These are phyloP conservation scores for Thoreauomyces humboldtii DNA, from an alignment of 192 early-diverging fungal genomes.

Conservation along the genomic window DNA sequence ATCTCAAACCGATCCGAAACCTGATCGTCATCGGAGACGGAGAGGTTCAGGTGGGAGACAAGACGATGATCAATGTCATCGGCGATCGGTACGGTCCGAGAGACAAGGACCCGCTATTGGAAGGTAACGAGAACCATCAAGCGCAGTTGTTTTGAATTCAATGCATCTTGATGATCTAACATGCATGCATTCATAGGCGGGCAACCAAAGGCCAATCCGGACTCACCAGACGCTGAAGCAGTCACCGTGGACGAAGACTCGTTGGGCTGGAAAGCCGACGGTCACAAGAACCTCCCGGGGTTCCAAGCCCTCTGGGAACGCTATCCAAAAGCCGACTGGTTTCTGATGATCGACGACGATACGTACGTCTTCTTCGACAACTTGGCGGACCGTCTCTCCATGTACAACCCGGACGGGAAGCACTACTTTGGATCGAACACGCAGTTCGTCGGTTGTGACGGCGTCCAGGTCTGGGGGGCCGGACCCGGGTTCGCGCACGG, in stretches of 20 bases:
- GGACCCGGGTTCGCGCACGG: constrained; percentile 59
- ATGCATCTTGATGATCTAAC: too few relatives aligned
- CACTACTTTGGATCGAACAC: constrained; percentile 47
- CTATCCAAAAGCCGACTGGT: constrained; percentile 61
- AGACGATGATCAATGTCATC: constrained; percentile 47
- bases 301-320: constrained; percentile 41
- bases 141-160: too few relatives aligned
- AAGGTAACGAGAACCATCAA: too few relatives aligned
- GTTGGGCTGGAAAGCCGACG: constrained; percentile 51
- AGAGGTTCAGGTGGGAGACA: constrained; percentile 41
- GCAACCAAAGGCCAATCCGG: neutral
- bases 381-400: constrained; percentile 30
- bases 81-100: too few relatives aligned
- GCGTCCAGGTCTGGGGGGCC: constrained; percentile 39
- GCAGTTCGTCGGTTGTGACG: constrained; percentile 51
- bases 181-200: too few relatives aligned
- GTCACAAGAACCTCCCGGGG: constrained; percentile 58
- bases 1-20: constrained; percentile 41
- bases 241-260: constrained; percentile 42
- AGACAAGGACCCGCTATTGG: too few relatives aligned
- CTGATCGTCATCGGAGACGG: constrained; percentile 54
- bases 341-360: constrained; percentile 65
- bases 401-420: constrained; percentile 33
- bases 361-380: constrained; percentile 58
- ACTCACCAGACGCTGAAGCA: constrained; percentile 13